Base-by-base conservation (phyloP, 805 yeast species). In the Starmerella stellata region DNA sequence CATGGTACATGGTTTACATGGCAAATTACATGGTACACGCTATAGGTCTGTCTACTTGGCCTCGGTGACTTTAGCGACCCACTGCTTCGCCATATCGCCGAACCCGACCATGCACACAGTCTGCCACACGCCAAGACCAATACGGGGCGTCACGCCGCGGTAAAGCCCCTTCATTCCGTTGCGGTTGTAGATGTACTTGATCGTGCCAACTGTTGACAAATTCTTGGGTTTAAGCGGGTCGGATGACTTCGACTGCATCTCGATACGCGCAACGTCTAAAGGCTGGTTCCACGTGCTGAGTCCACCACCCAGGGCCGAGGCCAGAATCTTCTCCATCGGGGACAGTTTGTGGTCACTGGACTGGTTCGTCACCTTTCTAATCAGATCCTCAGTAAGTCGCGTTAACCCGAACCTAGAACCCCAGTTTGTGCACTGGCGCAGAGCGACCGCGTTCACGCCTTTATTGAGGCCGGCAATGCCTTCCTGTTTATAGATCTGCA, bases 211-310 rank as follows among this genome's bases (percentile, higher is more conserved):
- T 23, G 90, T 93, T 38, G 78, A 71, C 58, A 87, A 68, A 45
- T 87, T 85, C 64, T 80, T 78, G 43, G 96, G 98, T 63, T 95
- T 77, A 57, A 82, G 82, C 50, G 95, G 94, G 62, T 87, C 96
- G 36, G 60, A 64, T n/a, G 85, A 82, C 65, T 78, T 78, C 41
- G 93, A 78, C 64, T 90, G 98, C 95, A 90, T 83, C 63, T 90
- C 98, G 16, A 90, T 93, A 61, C 98, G 74, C 49, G 85, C 78
- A 39, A 90, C 98, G 64, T 90, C 98, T 53, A 90, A 83, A 30
- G 96, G 98, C 64, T 90, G 98, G 63, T 90, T 90, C 96, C 98
- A 90, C 15, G 96, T 94, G 43, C 87, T 74, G 47, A 90, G 70
- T 47, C 95, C 95, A 64, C 98, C 98, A 70, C 98, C 98, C 45